A percentile compares a stretch with the other conserved stretches of the same genome.
Conservation (phyloP, 2,329 filamentous ascomycete genomes). For the Sporothrix curviconia region DNA sequence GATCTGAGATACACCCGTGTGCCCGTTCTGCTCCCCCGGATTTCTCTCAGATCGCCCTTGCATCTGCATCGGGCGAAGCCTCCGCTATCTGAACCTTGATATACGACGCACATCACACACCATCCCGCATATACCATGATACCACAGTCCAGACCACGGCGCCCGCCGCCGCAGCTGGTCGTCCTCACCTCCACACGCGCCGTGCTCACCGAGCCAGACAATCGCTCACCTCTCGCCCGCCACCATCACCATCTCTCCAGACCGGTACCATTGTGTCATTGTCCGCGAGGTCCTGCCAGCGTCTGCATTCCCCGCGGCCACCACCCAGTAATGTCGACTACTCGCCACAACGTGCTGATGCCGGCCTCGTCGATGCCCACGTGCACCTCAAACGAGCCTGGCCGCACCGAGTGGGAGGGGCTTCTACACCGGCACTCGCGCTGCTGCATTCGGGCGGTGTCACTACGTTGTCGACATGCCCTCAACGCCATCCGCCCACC, state of each 20-base stretch:
- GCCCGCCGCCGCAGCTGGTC: conserved; percentile 39
- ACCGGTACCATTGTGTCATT: conserved; percentile 80
- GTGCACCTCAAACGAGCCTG: conserved; percentile 97
- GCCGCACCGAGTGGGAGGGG: conserved; percentile 97
- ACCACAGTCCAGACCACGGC: conserved; percentile 28
- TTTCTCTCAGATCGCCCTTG: not conserved
- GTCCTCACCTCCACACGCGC: conserved; percentile 81
- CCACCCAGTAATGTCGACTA: conserved; percentile 70
- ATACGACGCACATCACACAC: too few relatives aligned
- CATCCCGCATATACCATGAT: not conserved
- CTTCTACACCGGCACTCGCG: conserved; percentile 89
- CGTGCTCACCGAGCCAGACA: conserved; percentile 64
- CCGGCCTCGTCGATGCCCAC: conserved; percentile 91
- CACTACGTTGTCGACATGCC: conserved; percentile 98
- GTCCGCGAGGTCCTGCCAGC: conserved; percentile 66
- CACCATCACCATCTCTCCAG: conserved; percentile 71
- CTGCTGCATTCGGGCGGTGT: conserved; percentile 93
- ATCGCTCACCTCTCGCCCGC: conserved; percentile 66
- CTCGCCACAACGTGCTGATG: conserved; percentile 73
- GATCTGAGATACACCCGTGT: conserved; percentile 1
- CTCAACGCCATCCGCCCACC: conserved; percentile 91
- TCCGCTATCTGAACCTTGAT: not conserved
- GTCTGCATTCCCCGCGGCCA: conserved; percentile 65
- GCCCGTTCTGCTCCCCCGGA: conserved; percentile 7
- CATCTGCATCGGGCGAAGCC: conserved; percentile 6